Evolutionary conservation across 441 rosid genomes (phyloP).

Genomic region (Populus trichocarpa): DNA sequence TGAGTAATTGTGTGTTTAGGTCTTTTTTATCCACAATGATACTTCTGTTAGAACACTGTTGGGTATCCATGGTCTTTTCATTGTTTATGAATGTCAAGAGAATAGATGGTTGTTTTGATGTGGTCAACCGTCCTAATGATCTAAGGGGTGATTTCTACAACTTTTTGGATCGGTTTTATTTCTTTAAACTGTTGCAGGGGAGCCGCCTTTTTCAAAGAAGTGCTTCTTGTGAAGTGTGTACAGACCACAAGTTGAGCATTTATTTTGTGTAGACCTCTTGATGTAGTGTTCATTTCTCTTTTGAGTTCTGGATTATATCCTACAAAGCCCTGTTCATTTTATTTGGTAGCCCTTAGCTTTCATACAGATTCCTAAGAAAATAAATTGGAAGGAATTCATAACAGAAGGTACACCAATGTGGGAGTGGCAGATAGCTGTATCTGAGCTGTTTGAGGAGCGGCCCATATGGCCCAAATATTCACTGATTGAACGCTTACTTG

Average conservation of each 20-base stretch:
- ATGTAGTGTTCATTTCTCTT: neutral
- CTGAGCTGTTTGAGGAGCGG: constrained; percentile 82
- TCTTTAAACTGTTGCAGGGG: neutral
- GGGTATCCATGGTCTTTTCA: neutral
- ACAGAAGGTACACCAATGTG: constrained; percentile 56
- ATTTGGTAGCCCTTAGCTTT: constrained; percentile 32
- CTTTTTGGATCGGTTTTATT: neutral
- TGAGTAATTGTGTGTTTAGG: neutral
- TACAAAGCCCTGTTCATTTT: constrained; percentile 9
- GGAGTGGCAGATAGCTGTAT: constrained; percentile 70
- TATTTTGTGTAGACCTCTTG: neutral
- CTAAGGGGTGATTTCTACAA: neutral
- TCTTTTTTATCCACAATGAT: neutral
- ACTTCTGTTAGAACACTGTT: neutral
- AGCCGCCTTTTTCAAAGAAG: neutral
- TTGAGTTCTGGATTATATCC: constrained; percentile 4
- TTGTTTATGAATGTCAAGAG: neutral
- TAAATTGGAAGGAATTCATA: constrained; percentile 68
- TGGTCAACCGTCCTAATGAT: neutral
- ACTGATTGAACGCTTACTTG: constrained; percentile 60
- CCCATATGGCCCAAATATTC: constrained; percentile 93
- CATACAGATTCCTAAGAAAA: constrained; percentile 78
- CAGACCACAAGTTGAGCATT: neutral
- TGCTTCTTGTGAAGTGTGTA: neutral
- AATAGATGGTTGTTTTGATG: neutral